Evolutionary conservation across 495 filamentous ascomycete genomes (phyloP), one percentile per base, ranked within the genome.

Genomic region (Xylaria flabelliformis): DNA sequence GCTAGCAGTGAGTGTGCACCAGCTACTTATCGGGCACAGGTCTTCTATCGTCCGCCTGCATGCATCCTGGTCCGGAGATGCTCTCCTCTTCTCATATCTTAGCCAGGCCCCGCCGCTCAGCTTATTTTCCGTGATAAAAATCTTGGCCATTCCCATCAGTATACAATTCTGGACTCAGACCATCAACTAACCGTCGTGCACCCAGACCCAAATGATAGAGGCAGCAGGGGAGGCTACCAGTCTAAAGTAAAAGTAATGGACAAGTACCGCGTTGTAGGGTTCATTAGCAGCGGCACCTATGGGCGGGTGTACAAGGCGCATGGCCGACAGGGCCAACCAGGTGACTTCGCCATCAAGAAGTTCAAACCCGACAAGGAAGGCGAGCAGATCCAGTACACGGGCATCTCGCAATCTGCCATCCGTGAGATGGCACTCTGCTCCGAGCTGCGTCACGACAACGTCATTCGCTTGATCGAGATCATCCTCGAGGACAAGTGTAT

Each of bases 321-420:
- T 17, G 92, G 93, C 74, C 91, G 91, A 75, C 90, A 95, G 82
- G 85, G 83, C 71, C 85, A 86, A 72, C 76, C 81, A 3, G 94
- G 92, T 72, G 94, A 97, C 77, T 97, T 97, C 80, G 95, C 95
- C 67, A 98, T 98, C 83, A 98, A 98, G 82, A 97, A 97, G 90
- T 99, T 99, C 90, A 99, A 99, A 84, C 96, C 96, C 48, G 96
- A 99, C 82, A 98, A 98, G 84, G 96, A 99, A 82, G 96, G 95
- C 51, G 97, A 98, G 80, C 86, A 91, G 71, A 87, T 97, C 63
- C 92, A 97, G 74, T 99, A 99, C 82, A 97, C 96, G 7, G 96
- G 96, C 72, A 96, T 99, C 70, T 98, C 97, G 0, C 96, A 99
- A 80, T 98, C 95, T 0, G 96, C 97, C 8, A 92, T 97, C 73